Evolutionary conservation across 768 basidiomycete species (phyloP), one percentile per base, ranked within the genome.

Genomic region (Ramaria rubella): DNA sequence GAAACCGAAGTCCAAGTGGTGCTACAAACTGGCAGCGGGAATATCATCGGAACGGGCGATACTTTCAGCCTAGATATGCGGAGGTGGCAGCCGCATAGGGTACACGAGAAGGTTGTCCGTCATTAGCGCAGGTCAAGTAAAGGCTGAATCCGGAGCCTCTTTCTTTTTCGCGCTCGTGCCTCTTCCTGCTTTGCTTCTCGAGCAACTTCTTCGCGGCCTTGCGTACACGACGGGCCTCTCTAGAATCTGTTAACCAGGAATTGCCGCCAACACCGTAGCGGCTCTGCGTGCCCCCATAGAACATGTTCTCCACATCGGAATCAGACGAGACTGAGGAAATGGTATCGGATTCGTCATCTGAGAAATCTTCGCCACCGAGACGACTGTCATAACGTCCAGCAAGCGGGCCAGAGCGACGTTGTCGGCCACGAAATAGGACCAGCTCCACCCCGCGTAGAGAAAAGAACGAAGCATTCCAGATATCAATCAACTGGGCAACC

Each of bases 401-500:
- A 29, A 70, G 70, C 5, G 74, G 73, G 2, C 90, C 89, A n/a
- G 87, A 83, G 60, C 86, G 83, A 33, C 87, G 81, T 68, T 89
- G 83, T 46, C 78, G 80, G 42, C 90, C 90, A 66, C 83, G 87
- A 75, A 81, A 92, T n/a, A 93, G 74, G 33, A 89, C 77, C 46
- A 89, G 71, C 62, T 93, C 90, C n/a, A 87, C 80, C 19, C 85
- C 84, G 44, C 90, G 87, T 33, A 76, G 70, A 55, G 77, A 65
- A 77, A 90, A 90, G 71, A 90, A 93, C 8, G 80, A 81, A 29
- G 71, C 66, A 66, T 92, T 92, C 90, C 90, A 93, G 27, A 87
- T 72, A 59, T 90, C 81, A 60, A 92, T 73, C 29, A 92, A 76
- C 65, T 89, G 86, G n/a, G 80, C 80, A 11, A 81, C 70, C 45